Conservation (phyloP, 345 rosid genomes). For the Eucalyptus victrix region DNA sequence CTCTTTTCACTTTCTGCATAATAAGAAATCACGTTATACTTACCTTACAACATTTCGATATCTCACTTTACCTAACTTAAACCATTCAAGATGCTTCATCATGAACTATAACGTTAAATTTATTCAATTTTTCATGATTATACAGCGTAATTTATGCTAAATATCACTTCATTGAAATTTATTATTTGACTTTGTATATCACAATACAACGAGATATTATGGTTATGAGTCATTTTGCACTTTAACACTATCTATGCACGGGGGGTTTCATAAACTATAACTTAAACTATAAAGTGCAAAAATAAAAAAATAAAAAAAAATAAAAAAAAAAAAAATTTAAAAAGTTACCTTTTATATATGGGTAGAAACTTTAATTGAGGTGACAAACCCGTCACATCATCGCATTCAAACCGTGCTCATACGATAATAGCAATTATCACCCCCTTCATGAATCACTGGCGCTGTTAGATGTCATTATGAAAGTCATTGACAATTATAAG, state of each 20-base stretch:
- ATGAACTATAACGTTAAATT: not conserved
- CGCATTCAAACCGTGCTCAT: not conserved
- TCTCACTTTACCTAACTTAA: not conserved
- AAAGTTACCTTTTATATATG: not conserved
- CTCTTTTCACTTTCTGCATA: not conserved
- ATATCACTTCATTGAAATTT: not conserved
- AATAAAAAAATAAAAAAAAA: too few species aligned
- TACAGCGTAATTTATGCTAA: not conserved
- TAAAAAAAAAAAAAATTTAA: not conserved
- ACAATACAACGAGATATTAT: not conserved
- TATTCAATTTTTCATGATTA: not conserved
- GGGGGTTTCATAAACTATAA: not conserved
- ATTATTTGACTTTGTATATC: not conserved
- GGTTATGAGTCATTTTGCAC: not conserved
- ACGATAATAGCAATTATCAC: not conserved
- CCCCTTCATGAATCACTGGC: not conserved
- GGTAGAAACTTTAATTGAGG: not conserved
- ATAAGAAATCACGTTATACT: not conserved
- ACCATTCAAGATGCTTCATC: not conserved
- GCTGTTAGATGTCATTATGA: not conserved
- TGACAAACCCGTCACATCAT: not conserved
- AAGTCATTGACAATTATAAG: not conserved
- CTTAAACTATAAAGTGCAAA: not conserved
- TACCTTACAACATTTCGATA: not conserved
- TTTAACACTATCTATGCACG: not conserved